Conservation (phyloP, 1,284 basidiomycete species). For the Irpex lacteus region DNA sequence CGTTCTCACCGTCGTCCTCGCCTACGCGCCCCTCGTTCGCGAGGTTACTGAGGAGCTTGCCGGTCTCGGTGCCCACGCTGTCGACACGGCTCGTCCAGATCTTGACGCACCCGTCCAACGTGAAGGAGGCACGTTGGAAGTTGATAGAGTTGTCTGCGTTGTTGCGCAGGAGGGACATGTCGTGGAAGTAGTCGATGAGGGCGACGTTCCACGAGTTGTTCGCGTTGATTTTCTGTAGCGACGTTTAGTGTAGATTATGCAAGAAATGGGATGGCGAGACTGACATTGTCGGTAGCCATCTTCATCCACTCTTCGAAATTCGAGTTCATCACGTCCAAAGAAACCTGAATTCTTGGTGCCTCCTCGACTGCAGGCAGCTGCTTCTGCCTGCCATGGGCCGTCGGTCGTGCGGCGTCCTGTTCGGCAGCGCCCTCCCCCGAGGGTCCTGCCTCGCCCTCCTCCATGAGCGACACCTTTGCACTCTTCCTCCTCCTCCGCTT, state of each 20-base stretch:
- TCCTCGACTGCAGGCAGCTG: constrained; percentile 62
- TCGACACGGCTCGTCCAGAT: constrained; percentile 99
- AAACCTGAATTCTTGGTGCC: constrained; percentile 56
- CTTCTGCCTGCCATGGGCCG: constrained; percentile 48
- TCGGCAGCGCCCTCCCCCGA: constrained; percentile 40
- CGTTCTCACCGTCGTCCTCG: constrained; percentile 53
- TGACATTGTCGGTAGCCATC: constrained; percentile 97
- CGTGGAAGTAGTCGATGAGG: constrained; percentile 98
- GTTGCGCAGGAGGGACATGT: constrained; percentile 96
- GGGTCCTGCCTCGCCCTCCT: constrained; percentile 52
- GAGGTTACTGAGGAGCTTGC: constrained; percentile 91
- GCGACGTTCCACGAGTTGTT: constrained; percentile 98
- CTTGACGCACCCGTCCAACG: constrained; percentile 98
- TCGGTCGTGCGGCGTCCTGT: constrained; percentile 38
- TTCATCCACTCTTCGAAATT: constrained; percentile 99
- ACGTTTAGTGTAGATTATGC: too few species aligned
- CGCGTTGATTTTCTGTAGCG: constrained; percentile 96
- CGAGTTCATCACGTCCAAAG: constrained; percentile 79
- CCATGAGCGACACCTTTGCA: constrained; percentile 45
- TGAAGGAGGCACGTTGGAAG: constrained; percentile 97
- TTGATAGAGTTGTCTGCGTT: constrained; percentile 93
- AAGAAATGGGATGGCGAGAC: too few species aligned
- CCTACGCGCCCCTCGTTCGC: constrained; percentile 63
- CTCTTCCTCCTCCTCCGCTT: constrained; percentile 75
- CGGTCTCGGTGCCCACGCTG: constrained; percentile 95